Conservation (phyloP, 345 rosid genomes). For the Lepidium sativum region DNA sequence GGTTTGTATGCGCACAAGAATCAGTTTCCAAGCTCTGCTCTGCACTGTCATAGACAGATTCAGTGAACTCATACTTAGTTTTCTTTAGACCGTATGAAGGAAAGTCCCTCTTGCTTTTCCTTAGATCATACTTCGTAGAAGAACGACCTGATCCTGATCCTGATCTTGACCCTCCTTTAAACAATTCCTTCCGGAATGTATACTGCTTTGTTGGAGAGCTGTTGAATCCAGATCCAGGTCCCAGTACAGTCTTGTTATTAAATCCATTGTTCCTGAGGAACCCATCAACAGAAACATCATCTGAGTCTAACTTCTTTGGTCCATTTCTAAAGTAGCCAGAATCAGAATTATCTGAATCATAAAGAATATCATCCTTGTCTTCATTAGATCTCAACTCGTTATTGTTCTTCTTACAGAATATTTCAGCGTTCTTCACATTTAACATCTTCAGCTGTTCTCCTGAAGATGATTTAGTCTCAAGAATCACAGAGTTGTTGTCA, state of each 20-base stretch:
- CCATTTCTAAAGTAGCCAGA: constrained; percentile 63
- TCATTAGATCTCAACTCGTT: constrained; percentile 26
- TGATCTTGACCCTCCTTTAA: constrained; percentile 7
- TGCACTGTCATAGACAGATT: constrained; percentile 40
- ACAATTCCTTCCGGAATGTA: constrained; percentile 26
- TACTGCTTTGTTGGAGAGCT: constrained; percentile 31
- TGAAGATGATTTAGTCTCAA: constrained; percentile 59
- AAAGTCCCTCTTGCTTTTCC: constrained; percentile 34
- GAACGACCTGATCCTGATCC: constrained; percentile 30
- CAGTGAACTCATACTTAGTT: constrained; percentile 32
- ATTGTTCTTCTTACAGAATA: constrained; percentile 21
- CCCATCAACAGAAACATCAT: constrained; percentile 44
- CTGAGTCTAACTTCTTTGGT: constrained; percentile 53
- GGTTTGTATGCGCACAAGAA: constrained; percentile 32
- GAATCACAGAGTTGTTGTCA: constrained; percentile 53
- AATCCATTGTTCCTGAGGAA: constrained; percentile 26
- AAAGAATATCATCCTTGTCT: constrained; percentile 5
- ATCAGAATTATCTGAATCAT: constrained; percentile 52
- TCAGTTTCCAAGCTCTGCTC: constrained; percentile 46
- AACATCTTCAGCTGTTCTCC: constrained; percentile 36
- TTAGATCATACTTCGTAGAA: constrained; percentile 33
- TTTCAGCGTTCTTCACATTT: constrained; percentile 28
- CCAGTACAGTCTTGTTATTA: constrained; percentile 26
- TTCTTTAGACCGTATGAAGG: constrained; percentile 29
- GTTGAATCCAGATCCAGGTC: constrained; percentile 34